Percentiles rank a stretch among this genome's conserved stretches.
These are phyloP conservation scores for Silene noctiflora DNA, from an alignment of 179 eudicot genomes.

Conservation along the genomic window DNA sequence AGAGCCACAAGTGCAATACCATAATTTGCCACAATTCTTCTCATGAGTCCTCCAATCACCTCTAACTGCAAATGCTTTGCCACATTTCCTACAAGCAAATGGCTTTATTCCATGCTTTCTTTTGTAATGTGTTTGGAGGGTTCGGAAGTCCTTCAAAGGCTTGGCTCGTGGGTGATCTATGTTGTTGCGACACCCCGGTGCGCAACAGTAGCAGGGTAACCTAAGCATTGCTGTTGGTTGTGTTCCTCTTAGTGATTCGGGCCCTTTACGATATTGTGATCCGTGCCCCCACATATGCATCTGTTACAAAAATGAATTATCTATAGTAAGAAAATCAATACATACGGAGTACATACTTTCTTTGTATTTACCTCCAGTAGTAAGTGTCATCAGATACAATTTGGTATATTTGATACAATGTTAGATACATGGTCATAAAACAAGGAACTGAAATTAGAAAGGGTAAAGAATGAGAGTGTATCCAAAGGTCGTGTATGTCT, in stretches of 20 bases:
- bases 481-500: slow-evolving; percentile 13
- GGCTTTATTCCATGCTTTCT: slow-evolving; percentile 75
- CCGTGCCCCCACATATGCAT: slow-evolving; percentile 99
- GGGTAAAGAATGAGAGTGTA: not conserved
- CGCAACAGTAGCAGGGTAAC: slow-evolving; percentile 83
- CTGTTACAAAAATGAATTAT: no score
- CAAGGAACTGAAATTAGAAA: slow-evolving; percentile 5
- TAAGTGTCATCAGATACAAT: no score
- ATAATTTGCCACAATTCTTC: slow-evolving; percentile 78
- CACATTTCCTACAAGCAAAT: slow-evolving; percentile 66
- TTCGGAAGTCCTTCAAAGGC: slow-evolving; percentile 77
- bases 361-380: no score
- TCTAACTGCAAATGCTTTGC: slow-evolving; percentile 66
- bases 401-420: not conserved
- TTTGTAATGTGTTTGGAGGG: slow-evolving; percentile 86
- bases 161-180: slow-evolving; percentile 72
- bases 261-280: slow-evolving; percentile 72
- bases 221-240: slow-evolving; percentile 84
- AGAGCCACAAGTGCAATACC: slow-evolving; percentile 80
- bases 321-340: no score
- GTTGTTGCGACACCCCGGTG: slow-evolving; percentile 83
- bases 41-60: slow-evolving; percentile 92
- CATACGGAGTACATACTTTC: no score
- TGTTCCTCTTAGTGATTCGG: slow-evolving; percentile 64
- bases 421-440: slow-evolving; percentile 15